These are phyloP conservation scores for Melampsora larici-populina DNA, from an alignment of 1,284 basidiomycete genomes.

Conservation along the genomic window DNA sequence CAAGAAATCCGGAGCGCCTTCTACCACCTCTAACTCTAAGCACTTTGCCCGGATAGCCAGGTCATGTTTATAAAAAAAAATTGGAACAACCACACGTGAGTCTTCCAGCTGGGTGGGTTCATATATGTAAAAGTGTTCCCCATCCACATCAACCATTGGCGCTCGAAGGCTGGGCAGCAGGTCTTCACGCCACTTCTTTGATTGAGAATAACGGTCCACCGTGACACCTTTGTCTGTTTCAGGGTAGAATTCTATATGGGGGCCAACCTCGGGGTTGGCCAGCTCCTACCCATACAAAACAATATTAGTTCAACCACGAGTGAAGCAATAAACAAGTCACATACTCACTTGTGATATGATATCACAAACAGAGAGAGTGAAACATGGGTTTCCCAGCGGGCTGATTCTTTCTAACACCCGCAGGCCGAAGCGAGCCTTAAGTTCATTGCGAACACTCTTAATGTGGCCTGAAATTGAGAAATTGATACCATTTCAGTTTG, in stretches of 20 bases:
- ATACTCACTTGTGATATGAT: background rate
- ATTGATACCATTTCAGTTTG: too few relatives aligned
- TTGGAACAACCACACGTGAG: too few relatives aligned
- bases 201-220: conserved; percentile 6
- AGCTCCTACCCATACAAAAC: background rate
- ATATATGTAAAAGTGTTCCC: background rate
- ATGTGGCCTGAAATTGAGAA: too few relatives aligned
- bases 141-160: background rate
- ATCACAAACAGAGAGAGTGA: background rate
- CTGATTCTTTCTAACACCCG: background rate
- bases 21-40: background rate
- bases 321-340: background rate
- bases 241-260: background rate
- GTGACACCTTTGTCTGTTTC: background rate
- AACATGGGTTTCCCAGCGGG: background rate
- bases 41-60: background rate
- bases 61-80: background rate
- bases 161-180: background rate
- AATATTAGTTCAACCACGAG: background rate
- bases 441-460: background rate
- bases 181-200: conserved; percentile 2
- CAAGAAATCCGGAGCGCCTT: background rate
- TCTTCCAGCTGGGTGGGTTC: background rate
- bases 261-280: background rate
- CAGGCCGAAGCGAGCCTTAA: background rate